Conservation (phyloP, 352 stramenopile genomes). For the Phytopythium sindhum region DNA sequence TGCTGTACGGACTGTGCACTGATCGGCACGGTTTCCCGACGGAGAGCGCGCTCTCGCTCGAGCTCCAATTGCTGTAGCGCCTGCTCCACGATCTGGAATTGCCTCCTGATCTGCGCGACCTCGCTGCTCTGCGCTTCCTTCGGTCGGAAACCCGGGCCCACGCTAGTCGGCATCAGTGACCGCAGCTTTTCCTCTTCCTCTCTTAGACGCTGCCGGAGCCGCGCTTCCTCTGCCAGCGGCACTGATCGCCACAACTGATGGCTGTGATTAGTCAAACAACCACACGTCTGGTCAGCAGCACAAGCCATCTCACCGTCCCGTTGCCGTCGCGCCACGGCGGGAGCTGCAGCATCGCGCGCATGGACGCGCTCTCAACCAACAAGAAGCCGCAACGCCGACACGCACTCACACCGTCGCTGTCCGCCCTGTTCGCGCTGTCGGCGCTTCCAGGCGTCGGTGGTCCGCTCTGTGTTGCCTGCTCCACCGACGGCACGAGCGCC, state of each 20-base stretch:
- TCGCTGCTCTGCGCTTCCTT: not conserved
- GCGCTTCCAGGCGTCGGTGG: not conserved
- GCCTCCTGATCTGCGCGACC: not conserved
- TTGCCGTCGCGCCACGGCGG: not conserved
- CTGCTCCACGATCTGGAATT: not conserved
- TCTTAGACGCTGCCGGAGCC: not conserved
- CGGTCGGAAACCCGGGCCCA: too few relatives aligned
- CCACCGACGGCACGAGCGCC: not conserved
- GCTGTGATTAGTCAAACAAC: not conserved
- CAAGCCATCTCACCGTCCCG: not conserved
- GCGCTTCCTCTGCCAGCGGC: not conserved
- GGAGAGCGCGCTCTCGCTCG: not conserved
- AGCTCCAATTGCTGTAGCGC: not conserved
- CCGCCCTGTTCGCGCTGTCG: not conserved
- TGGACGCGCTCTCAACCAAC: not conserved
- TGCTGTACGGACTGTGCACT: not conserved
- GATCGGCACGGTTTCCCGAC: not conserved
- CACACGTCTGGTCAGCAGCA: not conserved
- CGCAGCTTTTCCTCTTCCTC: not conserved
- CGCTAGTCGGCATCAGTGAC: not conserved
- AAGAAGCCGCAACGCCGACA: constrained; percentile 7
- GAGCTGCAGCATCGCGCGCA: constrained; percentile 6
- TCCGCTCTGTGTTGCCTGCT: not conserved
- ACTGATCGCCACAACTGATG: not conserved
- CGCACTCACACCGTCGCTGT: not conserved